phyloP scores from a whole-genome alignment of 1,284 basidiomycete genomes.

The Cryptococcus sp. region DNA sequence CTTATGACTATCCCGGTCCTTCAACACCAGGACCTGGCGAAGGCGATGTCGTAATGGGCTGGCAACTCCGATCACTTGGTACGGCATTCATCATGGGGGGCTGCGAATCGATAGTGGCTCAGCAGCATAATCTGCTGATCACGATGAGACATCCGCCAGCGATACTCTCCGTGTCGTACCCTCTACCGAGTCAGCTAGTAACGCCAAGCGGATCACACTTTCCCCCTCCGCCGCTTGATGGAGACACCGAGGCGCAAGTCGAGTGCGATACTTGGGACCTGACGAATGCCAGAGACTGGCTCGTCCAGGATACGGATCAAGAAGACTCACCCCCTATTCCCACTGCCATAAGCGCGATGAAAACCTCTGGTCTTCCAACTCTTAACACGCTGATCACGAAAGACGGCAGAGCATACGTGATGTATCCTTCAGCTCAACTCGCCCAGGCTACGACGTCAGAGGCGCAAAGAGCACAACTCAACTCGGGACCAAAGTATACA shows the following conservation, averaged over 20 bases:
- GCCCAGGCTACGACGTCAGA: slow-evolving; percentile 7
- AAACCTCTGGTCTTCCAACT: slow-evolving; percentile 34
- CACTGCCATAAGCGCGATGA: slow-evolving; percentile 18
- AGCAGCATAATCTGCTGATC: slow-evolving; percentile 41
- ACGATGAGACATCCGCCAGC: slow-evolving; percentile 41
- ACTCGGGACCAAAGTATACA: slow-evolving; percentile 17
- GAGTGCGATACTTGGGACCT: slow-evolving; percentile 49
- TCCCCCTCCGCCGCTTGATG: slow-evolving; percentile 46
- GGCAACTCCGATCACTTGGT: slow-evolving; percentile 66
- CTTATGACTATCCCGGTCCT: slow-evolving; percentile 41
- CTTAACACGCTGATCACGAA: slow-evolving; percentile 48
- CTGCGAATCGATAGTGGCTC: slow-evolving; percentile 30
- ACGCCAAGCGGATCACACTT: slow-evolving; percentile 37
- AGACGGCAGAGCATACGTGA: slow-evolving; percentile 52
- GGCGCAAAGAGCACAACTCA: slow-evolving; percentile 9
- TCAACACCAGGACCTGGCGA: slow-evolving; percentile 74
- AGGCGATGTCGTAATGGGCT: slow-evolving; percentile 77
- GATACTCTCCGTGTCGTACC: slow-evolving; percentile 41
- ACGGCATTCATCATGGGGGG: slow-evolving; percentile 41
- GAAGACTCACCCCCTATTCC: slow-evolving; percentile 22
- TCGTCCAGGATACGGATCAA: slow-evolving; percentile 7
- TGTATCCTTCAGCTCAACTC: slow-evolving; percentile 33
- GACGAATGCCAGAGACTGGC: slow-evolving; percentile 30
- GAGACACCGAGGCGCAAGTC: slow-evolving; percentile 42
- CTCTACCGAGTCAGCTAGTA: slow-evolving; percentile 36